Base-by-base conservation (phyloP, 2,329 filamentous ascomycete species). In the Scytalidium lignicola region DNA sequence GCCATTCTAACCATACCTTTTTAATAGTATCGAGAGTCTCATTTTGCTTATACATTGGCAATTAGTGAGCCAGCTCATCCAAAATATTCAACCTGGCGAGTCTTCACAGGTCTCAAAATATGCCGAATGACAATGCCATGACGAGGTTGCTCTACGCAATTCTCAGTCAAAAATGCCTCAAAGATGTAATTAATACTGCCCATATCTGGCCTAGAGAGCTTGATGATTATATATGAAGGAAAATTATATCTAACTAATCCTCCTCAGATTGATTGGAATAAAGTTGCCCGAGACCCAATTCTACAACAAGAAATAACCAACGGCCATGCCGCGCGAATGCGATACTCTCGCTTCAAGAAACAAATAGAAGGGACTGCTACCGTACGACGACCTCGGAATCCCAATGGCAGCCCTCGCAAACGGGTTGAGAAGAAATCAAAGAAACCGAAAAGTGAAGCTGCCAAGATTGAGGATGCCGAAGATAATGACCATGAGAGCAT, bases 271-370 rank as follows among this genome's bases (percentile, higher is more conserved):
- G 73, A 80, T 55, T 80, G 77, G 77, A 71, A 70, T 43, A 58
- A 67, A 37, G 74, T 80, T 15, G 76, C 76, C 13, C 62, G 62
- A 2, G 64, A 75, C 43, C 61, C 60, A 0, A 48, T 61, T 37
- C 55, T 62, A 10, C 41, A 32, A 8, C 63, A 75, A 12, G 71
- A 72, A 41, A 76, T 80, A 47, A 74, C 73, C 29, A 80, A 79
- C 47, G 77, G 75, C 32, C 77, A 80, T 56, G 76, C 76, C 3
- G 76, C 76, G 13, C 73, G 76, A 37, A 80, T 80, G 76, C 71
- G 77, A 22, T 80, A 73, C 59, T 75, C 72, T 19, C 73, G 76
- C 29, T 78, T 79, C 62, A 72, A 69, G 50, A 68, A 72, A 48
- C 73, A 78, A 43, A 75, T 77, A 67, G 76, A 80, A 51, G 72